Base-by-base conservation (phyloP, 2,329 filamentous ascomycete genomes). In the Aspergillus sp. region DNA sequence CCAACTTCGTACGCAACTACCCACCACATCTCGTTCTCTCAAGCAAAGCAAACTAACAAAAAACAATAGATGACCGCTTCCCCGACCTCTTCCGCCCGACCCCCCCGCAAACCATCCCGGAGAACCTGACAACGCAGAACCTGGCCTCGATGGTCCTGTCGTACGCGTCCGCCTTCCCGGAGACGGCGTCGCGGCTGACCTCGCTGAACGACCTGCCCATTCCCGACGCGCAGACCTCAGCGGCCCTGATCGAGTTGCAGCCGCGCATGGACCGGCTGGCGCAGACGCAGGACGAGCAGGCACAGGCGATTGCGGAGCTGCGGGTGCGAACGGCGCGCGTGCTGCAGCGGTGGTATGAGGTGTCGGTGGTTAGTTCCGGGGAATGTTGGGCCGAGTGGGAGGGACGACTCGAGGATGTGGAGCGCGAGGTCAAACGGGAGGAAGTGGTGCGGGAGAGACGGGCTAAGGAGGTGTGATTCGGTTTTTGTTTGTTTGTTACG, bases 331-430 rank as follows among this genome's bases (percentile, higher is more conserved):
- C 74, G 49, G 76, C 75, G 21, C 69, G 70, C 57, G 74, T 82
- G 20, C 72, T 91, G 54, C 81, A 86, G 58, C 72, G 77, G 32
- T 95, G 90, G 87, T 91, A 93, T 71, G 86, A 91, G 67, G 76
- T 83, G 20, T 83, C 85, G 3, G 78, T 94, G 41, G 75, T 96
- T 45, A 80, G 81, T 10, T 84, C 83, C 60, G 87, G 87, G 0
- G 82, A 85, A 60, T 81, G 82, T 53, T 86, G 91, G 75, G 87
- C 87, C 19, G 84, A 87, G 47, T 84, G 87, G 65, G 88, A 95
- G 71, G 79, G 82, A 31, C 78, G 88, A 46, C 70, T 92, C 11
- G 81, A 83, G 69, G 76, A 78, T 55, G 81, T 84, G 6, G 89
- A 94, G 72, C 80, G 83, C 50, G 76, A 77, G 7, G 77, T 93